Base-by-base conservation (phyloP, 139 green algal species). In the Coccomyxa sp. region DNA sequence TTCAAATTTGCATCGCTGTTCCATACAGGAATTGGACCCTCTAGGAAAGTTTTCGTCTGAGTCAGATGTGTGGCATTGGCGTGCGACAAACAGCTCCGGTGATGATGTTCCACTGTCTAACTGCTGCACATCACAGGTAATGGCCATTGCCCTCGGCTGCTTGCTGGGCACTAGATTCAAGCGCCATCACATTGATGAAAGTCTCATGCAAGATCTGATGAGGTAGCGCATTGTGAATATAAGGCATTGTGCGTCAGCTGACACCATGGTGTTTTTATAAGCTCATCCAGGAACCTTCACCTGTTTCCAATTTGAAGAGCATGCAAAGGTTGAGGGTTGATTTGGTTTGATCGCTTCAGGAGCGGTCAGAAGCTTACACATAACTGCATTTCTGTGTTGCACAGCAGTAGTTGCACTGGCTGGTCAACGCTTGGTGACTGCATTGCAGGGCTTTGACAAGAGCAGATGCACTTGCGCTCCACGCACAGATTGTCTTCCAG, bases 11-110 rank as follows among this genome's bases (percentile, higher is more conserved):
- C 18, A 9, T 4, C 4, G 21, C 4, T 71, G 18, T 0, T 28
- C 28, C 77, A 31, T 31, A n/a, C 58, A 89, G 28, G 76, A 90
- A 78, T 84, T 96, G 31, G 94, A 97, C 87, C 94, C 94, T 21
- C 80, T 7, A 10, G 77, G 83, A 45, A 97, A 97, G 85, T 97
- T 97, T 83, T n/a, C 45, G 12, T 85, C 75, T 13, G 77, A 81
- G 32, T 88, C 81, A 38, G 82, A 91, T 66, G 83, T 92, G 21
- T 96, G 93, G 91, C 57, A 81, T 12, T 96, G 90, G 90, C 75
- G 78, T 27, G 91, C 91, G 0, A 90, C 81, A 25, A 75, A 79
- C 63, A 71, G 18, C 18, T 71, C 63, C 63, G 63, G 9, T 25
- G 63, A 1, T 71, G 21, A 25, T 9, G 63, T 71, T 71, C 63